These are phyloP conservation scores for Tylopilus felleus DNA, from an alignment of 768 basidiomycete species.

Conservation along the genomic window DNA sequence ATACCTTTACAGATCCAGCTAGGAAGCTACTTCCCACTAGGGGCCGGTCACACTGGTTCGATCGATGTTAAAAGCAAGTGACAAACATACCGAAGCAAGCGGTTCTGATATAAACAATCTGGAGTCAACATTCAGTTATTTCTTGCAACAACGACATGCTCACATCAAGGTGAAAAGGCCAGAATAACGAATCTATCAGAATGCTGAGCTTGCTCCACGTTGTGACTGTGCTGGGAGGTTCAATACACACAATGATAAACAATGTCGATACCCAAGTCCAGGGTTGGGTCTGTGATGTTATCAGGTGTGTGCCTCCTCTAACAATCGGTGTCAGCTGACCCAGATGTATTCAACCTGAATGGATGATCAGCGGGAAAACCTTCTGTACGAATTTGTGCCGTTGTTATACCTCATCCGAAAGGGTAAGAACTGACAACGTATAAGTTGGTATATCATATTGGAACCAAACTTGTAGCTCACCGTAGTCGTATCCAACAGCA, in stretches of 20 bases:
- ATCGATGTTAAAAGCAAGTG: neutral
- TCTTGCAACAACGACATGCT: neutral
- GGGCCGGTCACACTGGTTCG: neutral
- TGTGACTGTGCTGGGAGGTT: neutral
- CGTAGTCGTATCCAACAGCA: neutral
- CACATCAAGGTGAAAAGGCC: slow-evolving; percentile 1
- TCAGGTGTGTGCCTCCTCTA: no score
- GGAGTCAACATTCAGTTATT: neutral
- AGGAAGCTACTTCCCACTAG: neutral
- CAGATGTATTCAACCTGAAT: neutral
- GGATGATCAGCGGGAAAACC: neutral
- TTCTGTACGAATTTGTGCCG: neutral
- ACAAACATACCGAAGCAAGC: neutral
- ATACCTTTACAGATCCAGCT: neutral
- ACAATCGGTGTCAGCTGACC: neutral
- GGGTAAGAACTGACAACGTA: neutral
- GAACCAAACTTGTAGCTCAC: neutral
- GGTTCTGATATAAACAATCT: neutral
- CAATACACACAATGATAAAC: neutral
- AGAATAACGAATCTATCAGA: slow-evolving; percentile 9
- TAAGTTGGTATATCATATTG: neutral
- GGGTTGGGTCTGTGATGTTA: neutral
- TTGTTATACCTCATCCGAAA: neutral
- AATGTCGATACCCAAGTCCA: neutral
- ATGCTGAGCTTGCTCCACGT: neutral